These are phyloP conservation scores for Leccinum truebloodii DNA, from an alignment of 768 basidiomycete genomes.

Conservation along the genomic window DNA sequence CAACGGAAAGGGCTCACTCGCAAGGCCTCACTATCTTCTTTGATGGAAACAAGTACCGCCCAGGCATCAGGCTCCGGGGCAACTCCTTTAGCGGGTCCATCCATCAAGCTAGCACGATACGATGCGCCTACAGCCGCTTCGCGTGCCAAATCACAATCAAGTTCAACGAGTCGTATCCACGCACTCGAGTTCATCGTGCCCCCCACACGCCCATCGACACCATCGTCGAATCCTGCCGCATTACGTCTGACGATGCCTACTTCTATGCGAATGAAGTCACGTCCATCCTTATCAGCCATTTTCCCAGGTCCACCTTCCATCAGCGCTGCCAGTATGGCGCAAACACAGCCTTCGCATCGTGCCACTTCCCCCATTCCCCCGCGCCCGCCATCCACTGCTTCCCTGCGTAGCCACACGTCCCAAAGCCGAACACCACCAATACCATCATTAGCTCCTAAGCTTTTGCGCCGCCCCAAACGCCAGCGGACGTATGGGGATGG, in stretches of 20 bases:
- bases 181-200: conserved; percentile 65
- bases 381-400: conserved; percentile 59
- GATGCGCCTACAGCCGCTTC: conserved; percentile 82
- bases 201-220: conserved; percentile 78
- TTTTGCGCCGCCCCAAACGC: conserved; percentile 77
- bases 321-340: conserved; percentile 19
- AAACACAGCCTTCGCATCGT: conserved; percentile 42
- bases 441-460: conserved; percentile 55
- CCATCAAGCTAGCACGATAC: conserved; percentile 54
- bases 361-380: conserved; percentile 60
- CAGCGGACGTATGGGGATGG: conserved; percentile 80
- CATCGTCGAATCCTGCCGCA: conserved; percentile 74
- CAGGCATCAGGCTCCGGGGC: conserved; percentile 58
- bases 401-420: conserved; percentile 41
- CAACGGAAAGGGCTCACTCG: conserved; percentile 60
- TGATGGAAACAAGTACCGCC: conserved; percentile 60
- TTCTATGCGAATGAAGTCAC: conserved; percentile 68
- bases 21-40: conserved; percentile 77
- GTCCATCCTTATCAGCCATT: conserved; percentile 75
- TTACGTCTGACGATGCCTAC: conserved; percentile 88
- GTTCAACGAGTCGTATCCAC: conserved; percentile 62
- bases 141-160: conserved; percentile 69
- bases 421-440: conserved; percentile 31
- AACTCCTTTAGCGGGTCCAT: conserved; percentile 33
- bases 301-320: conserved; percentile 53